These are phyloP conservation scores for Eimeria sp. DNA, from an alignment of 169 alveolate species.

Conservation along the genomic window DNA sequence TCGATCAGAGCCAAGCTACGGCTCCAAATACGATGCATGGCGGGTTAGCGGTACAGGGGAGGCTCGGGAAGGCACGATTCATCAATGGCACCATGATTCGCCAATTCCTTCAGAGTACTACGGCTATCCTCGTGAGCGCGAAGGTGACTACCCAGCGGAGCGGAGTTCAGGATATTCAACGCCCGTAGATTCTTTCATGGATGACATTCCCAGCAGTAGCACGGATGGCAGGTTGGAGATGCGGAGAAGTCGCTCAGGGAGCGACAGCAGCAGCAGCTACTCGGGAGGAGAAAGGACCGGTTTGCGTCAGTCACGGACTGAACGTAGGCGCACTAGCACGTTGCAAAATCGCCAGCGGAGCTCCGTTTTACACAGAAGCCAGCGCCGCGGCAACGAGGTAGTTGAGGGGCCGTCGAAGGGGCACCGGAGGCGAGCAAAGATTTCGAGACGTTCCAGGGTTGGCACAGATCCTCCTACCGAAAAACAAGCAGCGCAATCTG, in stretches of 20 bases:
- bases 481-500: not conserved
- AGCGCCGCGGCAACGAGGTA: constrained; percentile 42
- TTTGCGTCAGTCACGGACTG: not conserved
- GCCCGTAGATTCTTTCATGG: not conserved
- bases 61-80: not conserved
- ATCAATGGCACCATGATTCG: not conserved
- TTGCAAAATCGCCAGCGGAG: constrained; percentile 1
- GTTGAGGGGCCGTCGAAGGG: not conserved
- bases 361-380: not conserved
- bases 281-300: not conserved
- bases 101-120: not conserved
- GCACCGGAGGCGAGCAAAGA: constrained; percentile 15
- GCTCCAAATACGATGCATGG: constrained; percentile 6
- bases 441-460: not conserved
- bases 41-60: not conserved
- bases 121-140: constrained; percentile 1
- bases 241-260: constrained; percentile 3
- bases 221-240: not conserved
- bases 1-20: not conserved
- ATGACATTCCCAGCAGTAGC: constrained; percentile 11
- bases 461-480: not conserved
- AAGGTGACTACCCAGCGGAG: constrained; percentile 4
- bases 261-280: constrained; percentile 45
- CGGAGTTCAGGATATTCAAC: constrained; percentile 13
- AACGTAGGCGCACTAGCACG: not conserved